Conservation (phyloP, 495 filamentous ascomycete genomes). For the Astrocystis sublimbata region DNA sequence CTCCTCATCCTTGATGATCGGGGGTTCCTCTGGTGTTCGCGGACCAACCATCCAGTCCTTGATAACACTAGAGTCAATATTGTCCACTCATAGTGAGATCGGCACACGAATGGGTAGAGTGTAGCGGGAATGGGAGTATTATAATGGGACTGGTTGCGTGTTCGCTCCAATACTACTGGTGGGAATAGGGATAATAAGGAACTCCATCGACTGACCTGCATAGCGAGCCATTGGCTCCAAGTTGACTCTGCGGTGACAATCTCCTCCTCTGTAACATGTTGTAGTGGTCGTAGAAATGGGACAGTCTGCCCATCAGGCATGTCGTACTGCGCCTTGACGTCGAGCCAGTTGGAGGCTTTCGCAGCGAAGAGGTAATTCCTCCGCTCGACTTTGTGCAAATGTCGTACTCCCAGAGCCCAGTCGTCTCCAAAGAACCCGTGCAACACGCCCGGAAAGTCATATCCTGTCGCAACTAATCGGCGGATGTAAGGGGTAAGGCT, state of each 20-base stretch:
- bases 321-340: constrained; percentile 88
- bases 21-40: constrained; percentile 40
- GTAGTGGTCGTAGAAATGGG: constrained; percentile 81
- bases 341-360: constrained; percentile 85
- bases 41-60: constrained; percentile 92
- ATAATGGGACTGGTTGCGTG: too few relatives aligned
- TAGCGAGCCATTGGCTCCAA: constrained; percentile 86
- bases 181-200: too few relatives aligned
- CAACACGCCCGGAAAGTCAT: constrained; percentile 79
- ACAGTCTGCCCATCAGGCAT: constrained; percentile 75
- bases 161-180: too few relatives aligned
- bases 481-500: constrained; percentile 88
- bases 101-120: too few relatives aligned
- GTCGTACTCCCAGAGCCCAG: constrained; percentile 75
- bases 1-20: constrained; percentile 28
- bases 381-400: constrained; percentile 84
- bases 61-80: too few relatives aligned
- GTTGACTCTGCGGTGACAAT: constrained; percentile 78
- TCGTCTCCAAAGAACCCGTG: constrained; percentile 96
- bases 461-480: constrained; percentile 86
- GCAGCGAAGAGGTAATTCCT: constrained; percentile 94
- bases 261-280: constrained; percentile 72
- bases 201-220: too few relatives aligned
- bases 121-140: too few relatives aligned
- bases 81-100: too few relatives aligned